Conservation (phyloP, 2,329 filamentous ascomycete species). For the Trichocomaceae sp. region DNA sequence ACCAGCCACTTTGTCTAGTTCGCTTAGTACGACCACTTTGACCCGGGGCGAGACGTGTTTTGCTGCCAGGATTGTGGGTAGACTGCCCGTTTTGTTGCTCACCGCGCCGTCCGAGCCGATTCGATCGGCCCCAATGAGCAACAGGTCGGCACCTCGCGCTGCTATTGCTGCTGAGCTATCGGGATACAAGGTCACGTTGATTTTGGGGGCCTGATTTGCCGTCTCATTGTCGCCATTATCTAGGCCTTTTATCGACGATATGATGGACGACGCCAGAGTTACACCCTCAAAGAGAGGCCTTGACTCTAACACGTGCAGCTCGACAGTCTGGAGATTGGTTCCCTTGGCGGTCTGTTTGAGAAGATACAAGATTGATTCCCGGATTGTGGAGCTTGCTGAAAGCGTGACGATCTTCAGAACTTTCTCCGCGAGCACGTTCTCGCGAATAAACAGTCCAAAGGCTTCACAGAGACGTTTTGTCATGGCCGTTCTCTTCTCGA, state of each 20-base stretch:
- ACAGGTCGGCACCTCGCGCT: constrained; percentile 46
- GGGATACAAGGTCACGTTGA: constrained; percentile 49
- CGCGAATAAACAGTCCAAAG: constrained; percentile 23
- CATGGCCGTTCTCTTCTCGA: constrained; percentile 20
- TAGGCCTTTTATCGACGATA: constrained; percentile 15
- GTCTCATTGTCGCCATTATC: neutral
- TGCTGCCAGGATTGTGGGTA: constrained; percentile 52
- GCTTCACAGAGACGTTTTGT: constrained; percentile 20
- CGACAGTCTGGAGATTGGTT: constrained; percentile 35
- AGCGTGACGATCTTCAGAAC: constrained; percentile 52
- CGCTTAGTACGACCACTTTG: constrained; percentile 51
- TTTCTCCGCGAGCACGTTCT: constrained; percentile 11
- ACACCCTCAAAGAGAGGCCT: constrained; percentile 61
- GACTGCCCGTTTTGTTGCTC: constrained; percentile 61
- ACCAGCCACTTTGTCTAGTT: constrained; percentile 56
- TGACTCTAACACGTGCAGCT: constrained; percentile 59
- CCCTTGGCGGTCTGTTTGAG: constrained; percentile 25
- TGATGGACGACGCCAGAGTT: constrained; percentile 34
- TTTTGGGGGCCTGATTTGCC: constrained; percentile 10
- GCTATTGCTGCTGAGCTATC: constrained; percentile 56
- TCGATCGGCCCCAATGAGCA: constrained; percentile 60
- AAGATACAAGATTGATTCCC: constrained; percentile 39
- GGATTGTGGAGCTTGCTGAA: constrained; percentile 58
- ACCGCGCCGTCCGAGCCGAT: constrained; percentile 54
- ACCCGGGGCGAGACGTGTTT: constrained; percentile 42